Percentiles rank a stretch among this genome's conserved stretches.
These are phyloP conservation scores for Alternaria sp. DNA, from an alignment of 2,329 filamentous ascomycete genomes.

Conservation along the genomic window DNA sequence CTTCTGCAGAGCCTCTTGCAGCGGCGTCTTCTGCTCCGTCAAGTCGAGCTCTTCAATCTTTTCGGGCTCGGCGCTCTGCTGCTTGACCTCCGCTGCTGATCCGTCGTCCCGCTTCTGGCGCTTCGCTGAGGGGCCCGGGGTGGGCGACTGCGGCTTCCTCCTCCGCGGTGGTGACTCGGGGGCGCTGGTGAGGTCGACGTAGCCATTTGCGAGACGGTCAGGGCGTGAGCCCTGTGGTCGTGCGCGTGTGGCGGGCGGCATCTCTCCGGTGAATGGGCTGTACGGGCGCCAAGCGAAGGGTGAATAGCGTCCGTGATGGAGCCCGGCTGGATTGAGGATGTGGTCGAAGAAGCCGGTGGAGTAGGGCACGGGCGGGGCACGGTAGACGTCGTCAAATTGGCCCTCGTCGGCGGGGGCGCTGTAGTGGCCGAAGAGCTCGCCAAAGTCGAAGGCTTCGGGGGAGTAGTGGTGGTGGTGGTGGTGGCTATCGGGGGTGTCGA, in stretches of 20 bases:
- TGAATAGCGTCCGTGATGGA: slow-evolving; percentile 19
- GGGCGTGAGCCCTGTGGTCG: too few species aligned
- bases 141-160: slow-evolving; percentile 28
- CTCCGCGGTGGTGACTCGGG: slow-evolving; percentile 30
- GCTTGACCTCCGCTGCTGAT: slow-evolving; percentile 3
- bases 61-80: slow-evolving; percentile 10
- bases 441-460: slow-evolving; percentile 4
- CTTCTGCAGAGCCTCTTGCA: slow-evolving; percentile 58
- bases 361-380: slow-evolving; percentile 20
- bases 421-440: slow-evolving; percentile 3
- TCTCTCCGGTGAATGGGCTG: slow-evolving; percentile 5
- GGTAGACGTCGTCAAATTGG: slow-evolving; percentile 17
- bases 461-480: slow-evolving; percentile 5
- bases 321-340: slow-evolving; percentile 36
- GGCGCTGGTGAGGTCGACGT: slow-evolving; percentile 44
- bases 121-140: slow-evolving; percentile 41
- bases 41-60: slow-evolving; percentile 59
- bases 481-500: not conserved
- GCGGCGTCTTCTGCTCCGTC: slow-evolving; percentile 48
- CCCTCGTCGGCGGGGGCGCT: not conserved
- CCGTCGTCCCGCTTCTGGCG: slow-evolving; percentile 33
- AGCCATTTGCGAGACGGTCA: slow-evolving; percentile 41
- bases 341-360: slow-evolving; percentile 35
- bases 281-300: slow-evolving; percentile 17
- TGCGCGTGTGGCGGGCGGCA: slow-evolving; percentile 25